Evolutionary conservation across 441 rosid genomes (phyloP).

Genomic region (Eutrema salsugineum): DNA sequence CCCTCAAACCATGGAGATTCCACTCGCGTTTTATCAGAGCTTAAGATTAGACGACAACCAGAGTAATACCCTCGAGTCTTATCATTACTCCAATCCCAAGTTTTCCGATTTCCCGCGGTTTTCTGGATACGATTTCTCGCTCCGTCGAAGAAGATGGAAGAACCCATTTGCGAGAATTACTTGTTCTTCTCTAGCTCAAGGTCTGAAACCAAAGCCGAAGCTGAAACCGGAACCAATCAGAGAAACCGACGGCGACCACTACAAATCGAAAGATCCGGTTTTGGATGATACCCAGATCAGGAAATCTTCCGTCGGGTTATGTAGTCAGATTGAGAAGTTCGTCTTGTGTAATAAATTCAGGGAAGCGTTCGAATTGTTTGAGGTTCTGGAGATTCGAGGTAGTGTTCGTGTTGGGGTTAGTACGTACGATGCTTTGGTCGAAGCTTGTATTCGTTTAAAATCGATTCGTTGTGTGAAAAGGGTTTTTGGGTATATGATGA

Average conservation of each 20-base stretch:
- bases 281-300: conserved; percentile 30
- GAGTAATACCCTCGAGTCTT: conserved; percentile 21
- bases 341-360: conserved; percentile 50
- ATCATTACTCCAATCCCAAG: conserved; percentile 17
- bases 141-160: conserved; percentile 42
- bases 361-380: conserved; percentile 87
- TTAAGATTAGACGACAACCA: conserved; percentile 39
- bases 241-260: conserved; percentile 13
- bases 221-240: conserved; percentile 49
- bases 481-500: conserved; percentile 52
- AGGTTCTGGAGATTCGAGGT: conserved; percentile 63
- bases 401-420: conserved; percentile 44
- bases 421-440: conserved; percentile 72
- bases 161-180: conserved; percentile 37
- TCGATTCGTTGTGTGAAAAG: conserved; percentile 70
- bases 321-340: conserved; percentile 80
- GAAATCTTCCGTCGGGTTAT: conserved; percentile 45
- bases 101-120: conserved; percentile 30
- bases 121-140: conserved; percentile 38
- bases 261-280: conserved; percentile 16
- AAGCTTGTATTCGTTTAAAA: conserved; percentile 73
- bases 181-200: conserved; percentile 49
- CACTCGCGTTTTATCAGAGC: conserved; percentile 47
- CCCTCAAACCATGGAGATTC: conserved; percentile 51
- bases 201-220: conserved; percentile 36